phyloP scores from a whole-genome alignment of 495 filamentous ascomycete species.

The Podospora fimiseda region DNA sequence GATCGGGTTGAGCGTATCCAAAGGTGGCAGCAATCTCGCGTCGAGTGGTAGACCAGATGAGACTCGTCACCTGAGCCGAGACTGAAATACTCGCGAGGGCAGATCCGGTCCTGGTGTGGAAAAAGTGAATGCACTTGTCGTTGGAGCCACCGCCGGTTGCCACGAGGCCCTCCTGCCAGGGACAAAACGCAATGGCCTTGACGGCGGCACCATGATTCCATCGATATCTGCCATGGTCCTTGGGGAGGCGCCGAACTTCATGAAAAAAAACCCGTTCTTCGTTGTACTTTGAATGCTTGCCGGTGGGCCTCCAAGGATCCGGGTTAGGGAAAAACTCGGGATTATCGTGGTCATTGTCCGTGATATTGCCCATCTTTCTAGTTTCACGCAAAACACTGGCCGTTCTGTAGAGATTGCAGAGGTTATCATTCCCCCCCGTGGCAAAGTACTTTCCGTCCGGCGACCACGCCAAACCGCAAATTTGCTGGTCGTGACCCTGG shows the following conservation, averaged over 20 bases:
- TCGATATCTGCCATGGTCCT: conserved; percentile 49
- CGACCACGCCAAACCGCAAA: conserved; percentile 91
- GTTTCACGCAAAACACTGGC: conserved; percentile 46
- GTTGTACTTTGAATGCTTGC: too few relatives aligned
- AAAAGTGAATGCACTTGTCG: conserved; percentile 94
- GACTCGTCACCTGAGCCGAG: conserved; percentile 83
- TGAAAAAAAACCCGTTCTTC: too few relatives aligned
- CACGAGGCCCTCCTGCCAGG: conserved; percentile 81
- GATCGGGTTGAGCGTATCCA: conserved; percentile 91
- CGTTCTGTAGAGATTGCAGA: conserved; percentile 73
- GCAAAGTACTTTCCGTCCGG: conserved; percentile 69
- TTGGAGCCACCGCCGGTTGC: conserved; percentile 92
- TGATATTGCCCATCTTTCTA: neutral
- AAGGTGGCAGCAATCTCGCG: conserved; percentile 90
- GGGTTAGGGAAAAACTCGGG: neutral
- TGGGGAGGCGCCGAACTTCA: neutral
- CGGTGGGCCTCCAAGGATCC: neutral
- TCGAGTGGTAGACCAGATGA: conserved; percentile 83
- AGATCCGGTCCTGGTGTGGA: conserved; percentile 77
- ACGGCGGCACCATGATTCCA: conserved; percentile 82
- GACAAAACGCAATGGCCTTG: conserved; percentile 96
- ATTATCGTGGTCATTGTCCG: conserved; percentile 4
- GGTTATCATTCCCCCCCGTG: conserved; percentile 88
- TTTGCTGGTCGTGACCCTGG: conserved; percentile 75
- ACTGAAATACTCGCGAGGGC: conserved; percentile 88